These are phyloP conservation scores for Przewalskia tangutica DNA, from an alignment of 257 asterid genomes.

Conservation along the genomic window DNA sequence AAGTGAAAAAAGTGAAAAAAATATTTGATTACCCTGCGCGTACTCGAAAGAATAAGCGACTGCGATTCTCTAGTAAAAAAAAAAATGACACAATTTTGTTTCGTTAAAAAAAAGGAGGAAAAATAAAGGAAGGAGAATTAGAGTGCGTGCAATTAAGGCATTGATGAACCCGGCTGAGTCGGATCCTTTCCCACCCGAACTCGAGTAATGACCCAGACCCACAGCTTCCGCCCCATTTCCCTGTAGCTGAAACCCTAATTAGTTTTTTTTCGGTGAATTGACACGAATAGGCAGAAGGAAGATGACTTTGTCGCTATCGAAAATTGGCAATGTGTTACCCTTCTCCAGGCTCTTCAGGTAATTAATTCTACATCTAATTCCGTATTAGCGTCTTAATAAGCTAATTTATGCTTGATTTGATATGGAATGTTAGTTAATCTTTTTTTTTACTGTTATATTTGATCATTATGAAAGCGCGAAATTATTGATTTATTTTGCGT, in stretches of 20 bases:
- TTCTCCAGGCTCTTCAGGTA: conserved; percentile 25
- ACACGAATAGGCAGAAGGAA: background rate
- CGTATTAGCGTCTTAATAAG: background rate
- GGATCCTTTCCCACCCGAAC: background rate
- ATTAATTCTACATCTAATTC: background rate
- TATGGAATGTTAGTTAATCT: background rate
- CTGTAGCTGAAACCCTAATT: background rate
- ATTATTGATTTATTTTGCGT: no score
- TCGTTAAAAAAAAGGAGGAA: no score
- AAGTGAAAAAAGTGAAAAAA: no score
- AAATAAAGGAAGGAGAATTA: background rate
- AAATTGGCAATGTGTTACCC: conserved; percentile 19
- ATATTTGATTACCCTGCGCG: no score
- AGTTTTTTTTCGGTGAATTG: background rate
- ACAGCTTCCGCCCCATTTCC: background rate
- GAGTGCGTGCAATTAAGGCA: background rate
- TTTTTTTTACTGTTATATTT: background rate
- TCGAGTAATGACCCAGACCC: background rate
- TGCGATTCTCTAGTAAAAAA: no score
- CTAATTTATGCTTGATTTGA: background rate
- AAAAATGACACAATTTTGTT: no score
- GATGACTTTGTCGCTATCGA: conserved; percentile 15
- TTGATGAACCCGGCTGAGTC: background rate
- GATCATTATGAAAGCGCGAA: no score
- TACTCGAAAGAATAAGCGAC: no score